Conservation (phyloP, 257 asterid genomes). For the Misopates orontium region DNA sequence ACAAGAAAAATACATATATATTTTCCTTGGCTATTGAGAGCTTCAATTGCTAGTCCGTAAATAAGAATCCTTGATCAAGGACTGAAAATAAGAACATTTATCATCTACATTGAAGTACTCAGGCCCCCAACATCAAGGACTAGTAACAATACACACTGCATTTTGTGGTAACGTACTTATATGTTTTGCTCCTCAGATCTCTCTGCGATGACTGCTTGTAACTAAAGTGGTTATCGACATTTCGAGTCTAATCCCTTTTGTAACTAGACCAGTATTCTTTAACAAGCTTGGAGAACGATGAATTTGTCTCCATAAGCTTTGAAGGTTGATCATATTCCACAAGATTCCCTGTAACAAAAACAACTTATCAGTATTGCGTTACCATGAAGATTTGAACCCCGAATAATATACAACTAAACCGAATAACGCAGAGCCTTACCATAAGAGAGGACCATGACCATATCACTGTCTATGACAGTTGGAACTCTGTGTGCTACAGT, state of each 20-base stretch:
- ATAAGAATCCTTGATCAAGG: no score
- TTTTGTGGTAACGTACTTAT: no score
- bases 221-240: not conserved
- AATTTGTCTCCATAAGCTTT: slow-evolving; percentile 61
- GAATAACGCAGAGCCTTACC: slow-evolving; percentile 39
- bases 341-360: slow-evolving; percentile 49
- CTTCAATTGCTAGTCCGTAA: no score
- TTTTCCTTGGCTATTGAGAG: no score
- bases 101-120: no score
- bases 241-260: slow-evolving; percentile 25
- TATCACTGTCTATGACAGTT: slow-evolving; percentile 78
- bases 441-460: slow-evolving; percentile 74
- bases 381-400: no score
- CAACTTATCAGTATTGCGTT: not conserved
- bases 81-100: no score
- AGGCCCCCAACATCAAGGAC: no score
- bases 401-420: not conserved
- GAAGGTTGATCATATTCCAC: slow-evolving; percentile 61
- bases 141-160: no score
- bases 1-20: no score
- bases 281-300: slow-evolving; percentile 71
- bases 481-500: slow-evolving; percentile 90
- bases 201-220: not conserved
- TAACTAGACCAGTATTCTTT: slow-evolving; percentile 80
- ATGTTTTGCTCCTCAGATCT: no score